Evolutionary conservation across 2,329 filamentous ascomycete genomes (phyloP), one percentile per base, ranked within the genome.

Genomic region (Chrysoporthe cubensis): DNA sequence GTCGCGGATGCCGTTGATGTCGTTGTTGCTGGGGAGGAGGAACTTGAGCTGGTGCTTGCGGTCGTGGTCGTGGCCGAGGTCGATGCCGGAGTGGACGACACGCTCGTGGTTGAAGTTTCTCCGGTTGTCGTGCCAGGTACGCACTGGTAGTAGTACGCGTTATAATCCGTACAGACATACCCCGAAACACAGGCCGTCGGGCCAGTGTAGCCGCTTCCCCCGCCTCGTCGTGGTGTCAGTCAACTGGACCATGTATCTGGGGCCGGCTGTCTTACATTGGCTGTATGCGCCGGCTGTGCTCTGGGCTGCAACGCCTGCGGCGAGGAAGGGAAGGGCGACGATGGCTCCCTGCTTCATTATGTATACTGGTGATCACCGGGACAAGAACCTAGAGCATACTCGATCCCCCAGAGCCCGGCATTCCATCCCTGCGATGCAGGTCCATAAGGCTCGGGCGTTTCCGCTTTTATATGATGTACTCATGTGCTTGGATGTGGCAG

Each of bases 141-240:
- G 26, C 69, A 70, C 54, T 70, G 69, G 42, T 64, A 56, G 59
- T 68, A 70, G 42, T 70, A 70, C 3, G 48, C 26, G 21, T 74
- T 74, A 57, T 72, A 70, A 4, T 62, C 70, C 1, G 68, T 73
- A 59, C 73, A 74, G n/a, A 43, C 56, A 21, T 73, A 73, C 37
- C 71, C 71, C 4, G 69, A 66, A 8, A 67, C 67, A 62, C 73
- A 74, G 18, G 44, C 64, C 9, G 66, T 69, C 7, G 72, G 66
- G 9, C 70, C 70, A 13, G 59, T 60, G 42, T 65, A 71, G 59
- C 68, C 62, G 63, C 66, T 63, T 34, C 73, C 72, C 26, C 73
- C 67, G 66, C 69, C 66, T 70, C 37, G 5, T 8, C 21, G 6
- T 34, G 32, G 8, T 43, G 61, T 64, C 56, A 63, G 44, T 58